Conservation (phyloP, 768 basidiomycete genomes). For the Tephrocybe sp. region DNA sequence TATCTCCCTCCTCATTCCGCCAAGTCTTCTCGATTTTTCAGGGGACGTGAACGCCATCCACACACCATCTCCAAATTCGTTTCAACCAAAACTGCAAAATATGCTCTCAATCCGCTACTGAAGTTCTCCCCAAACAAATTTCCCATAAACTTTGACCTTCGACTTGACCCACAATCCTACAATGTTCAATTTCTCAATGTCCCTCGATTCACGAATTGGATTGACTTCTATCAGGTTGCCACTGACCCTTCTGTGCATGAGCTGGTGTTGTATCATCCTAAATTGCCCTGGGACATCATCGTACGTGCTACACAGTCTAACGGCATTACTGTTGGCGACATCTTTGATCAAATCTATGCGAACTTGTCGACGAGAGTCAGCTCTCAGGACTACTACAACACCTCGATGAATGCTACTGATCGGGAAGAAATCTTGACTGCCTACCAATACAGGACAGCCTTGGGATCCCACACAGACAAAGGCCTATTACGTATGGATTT, state of each 20-base stretch:
- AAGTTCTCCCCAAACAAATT: constrained; percentile 8
- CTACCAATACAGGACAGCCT: constrained; percentile 35
- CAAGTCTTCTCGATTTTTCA: constrained; percentile 1
- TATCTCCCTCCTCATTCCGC: constrained; percentile 7
- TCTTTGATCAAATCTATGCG: constrained; percentile 41
- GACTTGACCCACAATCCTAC: constrained; percentile 10
- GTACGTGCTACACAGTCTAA: constrained; percentile 35
- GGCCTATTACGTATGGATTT: constrained; percentile 52
- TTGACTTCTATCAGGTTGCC: constrained; percentile 31
- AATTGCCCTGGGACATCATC: constrained; percentile 53
- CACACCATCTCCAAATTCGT: not conserved
- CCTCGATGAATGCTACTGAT: constrained; percentile 38
- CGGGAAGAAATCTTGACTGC: constrained; percentile 38
- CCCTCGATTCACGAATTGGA: constrained; percentile 12
- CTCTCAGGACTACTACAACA: constrained; percentile 44
- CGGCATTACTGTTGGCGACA: constrained; percentile 48
- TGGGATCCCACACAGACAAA: constrained; percentile 11
- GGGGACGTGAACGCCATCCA: not conserved
- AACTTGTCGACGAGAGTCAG: constrained; percentile 36
- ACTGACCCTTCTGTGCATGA: constrained; percentile 44
- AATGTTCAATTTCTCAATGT: constrained; percentile 15
- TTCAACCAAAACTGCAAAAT: not conserved
- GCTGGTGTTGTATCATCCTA: constrained; percentile 47
- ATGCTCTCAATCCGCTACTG: constrained; percentile 13
- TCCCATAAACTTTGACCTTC: constrained; percentile 17